Base-by-base conservation (phyloP, 2,329 filamentous ascomycete species). In the Gaeumannomyces tritici region DNA sequence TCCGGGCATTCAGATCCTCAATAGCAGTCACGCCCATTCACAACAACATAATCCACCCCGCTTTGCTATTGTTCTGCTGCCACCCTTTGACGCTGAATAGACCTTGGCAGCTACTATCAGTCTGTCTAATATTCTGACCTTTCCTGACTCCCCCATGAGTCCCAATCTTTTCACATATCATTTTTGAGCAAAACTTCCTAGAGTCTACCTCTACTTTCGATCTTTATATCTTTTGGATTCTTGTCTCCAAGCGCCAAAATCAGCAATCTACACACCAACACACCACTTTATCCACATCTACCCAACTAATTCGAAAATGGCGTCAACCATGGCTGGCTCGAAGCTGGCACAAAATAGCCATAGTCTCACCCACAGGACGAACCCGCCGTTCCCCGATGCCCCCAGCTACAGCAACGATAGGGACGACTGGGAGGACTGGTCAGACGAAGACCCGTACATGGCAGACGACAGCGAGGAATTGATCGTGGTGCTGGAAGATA, bases 361-460 rank as follows among this genome's bases (percentile, higher is more conserved):
- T 28, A 26, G 11, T 21, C 57, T 35, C 8, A 6, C 27, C 27
- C n/a, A 59, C 57, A 47, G 42, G 42, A 51, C 18, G n/a, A 47
- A 42, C 57, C 42, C 31, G 5, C 29, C 57, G 4, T 26, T 27
- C 57, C 21, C 59, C 28, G 61, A 62, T 60, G 58, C 55, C 58
- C 64, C 62, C 58, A 64, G 57, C 60, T 66, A 64, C 55, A 71
- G 28, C 27, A 60, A 54, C 42, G 28, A 55, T 7, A 28, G 26
- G 66, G 77, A 81, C 18, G 79, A 82, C 11, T 82, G 80, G 80
- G 80, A 83, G 64, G 79, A 82, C 31, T 83, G 80, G 80, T 77
- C 80, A 62, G 79, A 81, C 64, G 79, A 82, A 60, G 75, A 79
- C 55, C 72, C 65, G 15, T 57, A 73, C 33, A 62, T 75, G 47